Percentiles rank a stretch among this genome's conserved stretches.
Conservation (phyloP, 1,139 yeast genomes). For the Nadsonia commutata region DNA sequence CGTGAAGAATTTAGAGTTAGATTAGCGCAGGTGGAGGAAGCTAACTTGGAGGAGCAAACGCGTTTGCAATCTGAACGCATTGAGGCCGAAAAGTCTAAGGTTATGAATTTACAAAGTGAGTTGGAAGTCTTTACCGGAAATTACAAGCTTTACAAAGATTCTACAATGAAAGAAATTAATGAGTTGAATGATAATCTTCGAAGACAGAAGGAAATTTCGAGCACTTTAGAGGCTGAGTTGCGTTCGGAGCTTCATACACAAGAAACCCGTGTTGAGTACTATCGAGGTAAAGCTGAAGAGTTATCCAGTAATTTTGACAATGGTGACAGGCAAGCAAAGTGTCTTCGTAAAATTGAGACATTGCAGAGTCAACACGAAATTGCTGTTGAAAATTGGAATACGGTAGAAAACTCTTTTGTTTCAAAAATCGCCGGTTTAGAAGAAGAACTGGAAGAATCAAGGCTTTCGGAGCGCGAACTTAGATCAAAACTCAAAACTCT, state of each 20-base stretch:
- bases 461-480: slow-evolving; percentile 14
- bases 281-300: slow-evolving; percentile 30
- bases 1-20: slow-evolving; percentile 12
- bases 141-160: not conserved
- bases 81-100: slow-evolving; percentile 10
- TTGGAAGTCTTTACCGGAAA: not conserved
- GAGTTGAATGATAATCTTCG: not conserved
- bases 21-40: slow-evolving; percentile 14
- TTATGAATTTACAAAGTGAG: slow-evolving; percentile 5
- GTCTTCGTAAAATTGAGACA: slow-evolving; percentile 32
- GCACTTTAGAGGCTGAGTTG: slow-evolving; percentile 13
- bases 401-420: slow-evolving; percentile 40
- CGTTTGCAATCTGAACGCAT: slow-evolving; percentile 7
- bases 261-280: slow-evolving; percentile 30
- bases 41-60: slow-evolving; percentile 10
- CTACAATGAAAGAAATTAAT: not conserved
- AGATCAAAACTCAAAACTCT: slow-evolving; percentile 14
- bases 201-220: not conserved
- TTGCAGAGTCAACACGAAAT: slow-evolving; percentile 53
- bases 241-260: slow-evolving; percentile 20
- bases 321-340: slow-evolving; percentile 22
- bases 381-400: slow-evolving; percentile 54
- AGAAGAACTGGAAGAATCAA: slow-evolving; percentile 22
- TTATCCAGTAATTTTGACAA: slow-evolving; percentile 13
- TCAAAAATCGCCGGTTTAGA: slow-evolving; percentile 34